Percentiles rank a stretch among this genome's conserved stretches.
phyloP scores from a whole-genome alignment of 2,329 filamentous ascomycete species.

The Hymenoscyphus infarciens region DNA sequence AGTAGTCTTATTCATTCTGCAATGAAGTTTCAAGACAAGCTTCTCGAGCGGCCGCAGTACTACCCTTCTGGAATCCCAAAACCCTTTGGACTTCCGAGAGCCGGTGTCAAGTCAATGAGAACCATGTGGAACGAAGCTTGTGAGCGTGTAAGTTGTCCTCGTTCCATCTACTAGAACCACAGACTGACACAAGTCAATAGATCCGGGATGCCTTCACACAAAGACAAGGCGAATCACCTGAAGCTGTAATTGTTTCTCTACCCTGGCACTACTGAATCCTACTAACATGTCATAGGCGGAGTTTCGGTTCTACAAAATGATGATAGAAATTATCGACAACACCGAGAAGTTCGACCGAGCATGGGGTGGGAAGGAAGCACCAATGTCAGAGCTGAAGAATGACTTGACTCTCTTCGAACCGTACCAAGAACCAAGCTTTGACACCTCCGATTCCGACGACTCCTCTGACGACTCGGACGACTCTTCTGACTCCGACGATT shows the following conservation, averaged over 20 bases:
- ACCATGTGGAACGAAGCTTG: constrained; percentile 1
- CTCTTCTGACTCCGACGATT: neutral
- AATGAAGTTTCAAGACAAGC: neutral
- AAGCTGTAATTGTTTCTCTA: neutral
- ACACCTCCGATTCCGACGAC: neutral
- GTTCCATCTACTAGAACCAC: neutral
- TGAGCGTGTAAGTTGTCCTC: neutral
- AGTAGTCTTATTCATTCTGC: too few species aligned
- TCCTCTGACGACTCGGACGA: neutral
- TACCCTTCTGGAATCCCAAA: neutral
- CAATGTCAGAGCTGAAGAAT: neutral
- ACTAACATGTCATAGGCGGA: neutral
- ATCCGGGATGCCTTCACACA: neutral
- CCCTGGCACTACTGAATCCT: neutral
- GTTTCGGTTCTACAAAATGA: neutral
- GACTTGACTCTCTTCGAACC: neutral
- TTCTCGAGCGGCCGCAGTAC: neutral
- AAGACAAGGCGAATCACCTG: neutral
- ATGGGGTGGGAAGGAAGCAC: neutral
- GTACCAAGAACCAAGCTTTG: neutral
- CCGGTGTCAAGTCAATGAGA: neutral
- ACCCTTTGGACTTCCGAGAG: neutral
- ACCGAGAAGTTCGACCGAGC: neutral
- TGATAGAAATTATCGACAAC: neutral
- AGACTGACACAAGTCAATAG: neutral